Evolutionary conservation across 306 rosid genomes (phyloP).

Genomic region (Vigna mungo): DNA sequence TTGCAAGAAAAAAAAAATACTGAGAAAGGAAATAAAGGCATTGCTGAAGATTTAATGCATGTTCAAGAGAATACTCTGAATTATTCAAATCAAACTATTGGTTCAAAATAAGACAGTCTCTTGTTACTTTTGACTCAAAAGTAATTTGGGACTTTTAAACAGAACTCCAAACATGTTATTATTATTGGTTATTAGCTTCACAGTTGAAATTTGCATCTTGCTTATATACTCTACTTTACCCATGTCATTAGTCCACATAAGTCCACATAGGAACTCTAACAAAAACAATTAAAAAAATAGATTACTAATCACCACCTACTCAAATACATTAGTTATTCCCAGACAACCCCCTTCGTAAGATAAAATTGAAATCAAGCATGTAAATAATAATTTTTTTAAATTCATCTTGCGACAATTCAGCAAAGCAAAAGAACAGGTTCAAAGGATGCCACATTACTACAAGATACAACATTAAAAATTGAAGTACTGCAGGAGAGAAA

Average conservation of each 20-base stretch:
- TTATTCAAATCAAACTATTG: too few species aligned
- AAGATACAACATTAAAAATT: conserved; percentile 23
- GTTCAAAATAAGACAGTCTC: too few species aligned
- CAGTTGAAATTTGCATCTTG: too few species aligned
- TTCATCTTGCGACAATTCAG: conserved; percentile 3
- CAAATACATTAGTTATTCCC: conserved; percentile 20
- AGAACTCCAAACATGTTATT: too few species aligned
- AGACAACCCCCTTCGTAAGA: conserved; percentile 28
- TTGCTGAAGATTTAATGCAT: neutral
- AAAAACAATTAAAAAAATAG: conserved; percentile 10
- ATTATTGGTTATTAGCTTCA: too few species aligned
- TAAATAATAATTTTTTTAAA: neutral
- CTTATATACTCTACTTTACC: too few species aligned
- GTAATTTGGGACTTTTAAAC: too few species aligned
- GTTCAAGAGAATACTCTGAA: too few species aligned
- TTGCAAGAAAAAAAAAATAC: conserved; percentile 25
- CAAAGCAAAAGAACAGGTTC: conserved; percentile 26
- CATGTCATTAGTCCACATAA: too few species aligned
- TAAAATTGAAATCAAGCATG: conserved; percentile 1
- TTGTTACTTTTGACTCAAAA: too few species aligned
- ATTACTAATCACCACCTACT: conserved; percentile 9
- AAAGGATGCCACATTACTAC: conserved; percentile 1
- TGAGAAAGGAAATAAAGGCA: neutral
- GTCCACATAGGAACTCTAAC: too few species aligned
- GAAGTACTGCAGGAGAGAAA: conserved; percentile 15